Base-by-base conservation (phyloP, 2,329 filamentous ascomycete species). In the Drechslerella stenobrocha region DNA sequence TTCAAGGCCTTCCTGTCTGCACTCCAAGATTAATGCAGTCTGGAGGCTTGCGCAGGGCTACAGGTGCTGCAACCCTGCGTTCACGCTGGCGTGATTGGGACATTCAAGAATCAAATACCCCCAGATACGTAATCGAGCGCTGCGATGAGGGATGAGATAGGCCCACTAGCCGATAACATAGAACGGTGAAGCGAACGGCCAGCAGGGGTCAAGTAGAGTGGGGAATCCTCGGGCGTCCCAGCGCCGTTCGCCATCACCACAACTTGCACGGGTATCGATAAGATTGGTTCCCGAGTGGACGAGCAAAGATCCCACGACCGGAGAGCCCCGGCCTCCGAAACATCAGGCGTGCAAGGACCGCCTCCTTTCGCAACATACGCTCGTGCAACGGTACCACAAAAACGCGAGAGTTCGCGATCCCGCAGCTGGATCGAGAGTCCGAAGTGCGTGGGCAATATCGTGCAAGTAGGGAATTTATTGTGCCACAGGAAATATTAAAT, bases 131-230 rank as follows among this genome's bases (percentile, higher is more conserved):
- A 55, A 47, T 56, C 28, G 61, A 51, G 22, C 34, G 47, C 50
- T 58, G 55, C 48, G 57, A 67, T 67, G 63, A 48, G 28, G 28
- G 53, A 53, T 46, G 48, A 40, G 42, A 22, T 46, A 13, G 4
- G 30, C 37, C 60, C 61, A 53, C 63, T 60, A 60, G 47, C 63
- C 63, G 63, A 52, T 46, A 53, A 42, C 28, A 30, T 30, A 4
- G 13, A 18, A 26, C n/a, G 4, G n/a, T 8, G 13, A 42, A 42
- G 37, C 37, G 37, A 42, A 9, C 9, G 15, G n/a, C 4, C 44
- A 26, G 44, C 5, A 18, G 37, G 37, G 13, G 3, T 42, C 37
- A 18, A 42, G 15, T 6, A 37, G 22, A 42, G 37, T 42, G 37
- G 37, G 37, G 37, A 42, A 18, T 18, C 37, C 18, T 42, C 37